A percentile compares a stretch with the other conserved stretches of the same genome.
These are phyloP conservation scores for Viola pubescens DNA, from an alignment of 441 rosid species.

Conservation along the genomic window DNA sequence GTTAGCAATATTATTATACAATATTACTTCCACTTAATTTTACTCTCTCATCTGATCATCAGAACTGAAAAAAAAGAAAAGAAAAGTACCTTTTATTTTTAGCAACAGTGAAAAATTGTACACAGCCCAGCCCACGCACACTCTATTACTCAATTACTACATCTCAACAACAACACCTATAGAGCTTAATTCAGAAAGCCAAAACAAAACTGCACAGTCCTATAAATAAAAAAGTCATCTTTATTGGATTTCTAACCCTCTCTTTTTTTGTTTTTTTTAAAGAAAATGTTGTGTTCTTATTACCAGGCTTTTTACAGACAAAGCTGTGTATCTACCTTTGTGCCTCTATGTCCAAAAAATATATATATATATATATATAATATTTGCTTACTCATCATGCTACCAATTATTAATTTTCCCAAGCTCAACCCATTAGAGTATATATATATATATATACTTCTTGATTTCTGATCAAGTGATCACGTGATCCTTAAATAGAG, in stretches of 20 bases:
- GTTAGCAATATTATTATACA: too few species aligned
- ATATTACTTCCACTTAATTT: too few species aligned
- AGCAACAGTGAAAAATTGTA: not conserved
- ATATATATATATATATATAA: not conserved
- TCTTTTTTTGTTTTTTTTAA: not conserved
- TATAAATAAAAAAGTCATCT: constrained; percentile 9
- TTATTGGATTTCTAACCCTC: constrained; percentile 33
- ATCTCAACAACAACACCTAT: too few species aligned
- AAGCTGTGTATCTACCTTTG: not conserved
- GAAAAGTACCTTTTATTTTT: too few species aligned
- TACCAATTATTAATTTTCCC: not conserved
- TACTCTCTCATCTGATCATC: too few species aligned
- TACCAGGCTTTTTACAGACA: not conserved
- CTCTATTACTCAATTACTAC: constrained; percentile 1
- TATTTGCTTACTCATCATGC: not conserved
- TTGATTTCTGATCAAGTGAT: too few species aligned
- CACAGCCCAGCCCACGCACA: constrained; percentile 8
- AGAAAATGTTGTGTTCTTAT: too few species aligned
- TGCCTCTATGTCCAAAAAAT: not conserved
- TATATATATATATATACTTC: too few species aligned
- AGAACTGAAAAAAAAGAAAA: too few species aligned
- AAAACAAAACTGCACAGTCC: constrained; percentile 17
- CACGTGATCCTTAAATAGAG: too few species aligned
- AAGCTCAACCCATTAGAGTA: too few species aligned
- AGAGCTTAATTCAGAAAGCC: constrained; percentile 8